Evolutionary conservation across 1,284 basidiomycete genomes (phyloP).

Genomic region (Ustilago trichophora): DNA sequence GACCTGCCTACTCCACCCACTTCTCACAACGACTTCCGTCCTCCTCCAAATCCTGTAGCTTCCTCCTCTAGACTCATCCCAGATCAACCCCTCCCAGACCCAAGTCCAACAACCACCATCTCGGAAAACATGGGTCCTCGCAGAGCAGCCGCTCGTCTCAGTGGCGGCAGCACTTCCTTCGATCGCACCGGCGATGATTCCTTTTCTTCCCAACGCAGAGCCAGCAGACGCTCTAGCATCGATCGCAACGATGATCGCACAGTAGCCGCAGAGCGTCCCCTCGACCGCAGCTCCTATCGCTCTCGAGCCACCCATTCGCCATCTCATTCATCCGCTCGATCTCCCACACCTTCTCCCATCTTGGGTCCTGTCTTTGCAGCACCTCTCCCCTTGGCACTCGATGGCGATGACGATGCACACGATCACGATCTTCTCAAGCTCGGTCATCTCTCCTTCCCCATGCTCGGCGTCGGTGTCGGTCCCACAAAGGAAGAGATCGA

Average conservation of each 20-base stretch:
- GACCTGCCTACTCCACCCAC: conserved; percentile 51
- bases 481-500: conserved; percentile 58
- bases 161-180: conserved; percentile 39
- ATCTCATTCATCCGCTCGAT: conserved; percentile 27
- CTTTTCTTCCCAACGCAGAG: conserved; percentile 30
- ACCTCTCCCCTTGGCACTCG: conserved; percentile 1
- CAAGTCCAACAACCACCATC: conserved; percentile 39
- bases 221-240: conserved; percentile 43
- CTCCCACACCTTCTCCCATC: conserved; percentile 61
- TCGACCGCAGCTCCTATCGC: conserved; percentile 27
- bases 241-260: conserved; percentile 39
- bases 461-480: conserved; percentile 53
- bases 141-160: conserved; percentile 38
- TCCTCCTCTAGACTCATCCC: conserved; percentile 25
- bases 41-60: conserved; percentile 30
- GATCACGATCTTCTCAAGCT: conserved; percentile 28
- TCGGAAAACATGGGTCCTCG: conserved; percentile 40
- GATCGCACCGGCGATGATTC: conserved; percentile 25
- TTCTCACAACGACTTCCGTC: conserved; percentile 49
- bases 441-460: conserved; percentile 58
- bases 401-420: conserved; percentile 8
- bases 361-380: conserved; percentile 44
- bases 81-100: conserved; percentile 25
- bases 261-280: conserved; percentile 29
- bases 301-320: conserved; percentile 34